Base-by-base conservation (phyloP, 768 basidiomycete genomes). In the Mycena leptocephala region DNA sequence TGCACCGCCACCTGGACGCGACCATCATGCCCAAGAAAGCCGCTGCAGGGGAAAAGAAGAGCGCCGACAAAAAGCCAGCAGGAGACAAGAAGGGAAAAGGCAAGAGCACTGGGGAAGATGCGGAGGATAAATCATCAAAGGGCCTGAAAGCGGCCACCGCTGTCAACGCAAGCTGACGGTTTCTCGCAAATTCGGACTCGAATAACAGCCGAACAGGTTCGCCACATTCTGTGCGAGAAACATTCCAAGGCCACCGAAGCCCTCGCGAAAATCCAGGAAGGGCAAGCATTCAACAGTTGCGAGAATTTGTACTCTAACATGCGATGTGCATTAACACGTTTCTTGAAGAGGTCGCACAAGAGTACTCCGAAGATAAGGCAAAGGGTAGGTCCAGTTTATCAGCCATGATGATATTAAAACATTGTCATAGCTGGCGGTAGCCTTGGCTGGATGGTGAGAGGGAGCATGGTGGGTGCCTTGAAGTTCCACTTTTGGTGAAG, bases 301-400 rank as follows among this genome's bases (percentile, higher is more conserved):
- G 68, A 64, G 41, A 59, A 48, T 61, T n/a, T 65, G 20, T 59
- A n/a, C 11, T 30, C 43, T 39, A 59, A 26, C n/a, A 37, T 48
- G 35, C 43, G n/a, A 46, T 48, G 53, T 18, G 24, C 30, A 0
- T 48, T 69, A 30, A 66, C 41, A 33, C 28, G 30, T 43, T 9
- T 16, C 13, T 53, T 43, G 14, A 32, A 78, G 76, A 96, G 83
- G 94, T 96, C 39, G 96, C 96, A 7, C 93, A 96, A 81, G 96
- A 96, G 80, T 96, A 95, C 78, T 96, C 96, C 1, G 95, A 96
- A 83, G 96, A 97, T 85, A 97, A 97, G 82, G 96, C 96, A 8
- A 97, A 96, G 89, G 90, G 95, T 94, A 70, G 26, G 82, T 79
- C 35, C 56, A 39, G 35, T 16, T 30, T 58, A 41, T 48, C 22